A percentile compares a stretch with the other conserved stretches of the same genome.
These are phyloP conservation scores for Exophiala viscosa DNA, from an alignment of 2,329 filamentous ascomycete species.

Conservation along the genomic window DNA sequence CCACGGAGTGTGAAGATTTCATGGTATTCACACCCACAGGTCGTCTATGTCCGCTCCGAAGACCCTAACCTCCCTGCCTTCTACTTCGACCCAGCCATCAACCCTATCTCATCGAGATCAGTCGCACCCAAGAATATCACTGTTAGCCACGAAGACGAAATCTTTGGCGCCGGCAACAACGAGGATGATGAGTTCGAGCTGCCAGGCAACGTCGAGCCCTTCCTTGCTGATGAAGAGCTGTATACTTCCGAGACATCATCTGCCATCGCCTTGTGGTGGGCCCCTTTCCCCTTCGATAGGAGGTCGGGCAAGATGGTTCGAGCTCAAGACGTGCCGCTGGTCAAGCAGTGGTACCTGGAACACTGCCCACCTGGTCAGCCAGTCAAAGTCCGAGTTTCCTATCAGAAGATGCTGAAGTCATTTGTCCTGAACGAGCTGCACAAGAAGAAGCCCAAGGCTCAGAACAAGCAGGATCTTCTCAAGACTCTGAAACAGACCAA, in stretches of 20 bases:
- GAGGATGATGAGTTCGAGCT: slow-evolving; percentile 84
- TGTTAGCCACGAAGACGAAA: slow-evolving; percentile 84
- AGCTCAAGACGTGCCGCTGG: slow-evolving; percentile 90
- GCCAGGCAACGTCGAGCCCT: slow-evolving; percentile 75
- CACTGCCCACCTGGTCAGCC: slow-evolving; percentile 88
- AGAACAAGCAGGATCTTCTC: slow-evolving; percentile 90
- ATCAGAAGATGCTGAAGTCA: slow-evolving; percentile 95
- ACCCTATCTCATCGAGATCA: slow-evolving; percentile 91
- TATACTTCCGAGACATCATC: slow-evolving; percentile 85
- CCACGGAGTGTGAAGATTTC: slow-evolving; percentile 89
- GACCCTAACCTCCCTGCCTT: slow-evolving; percentile 89
- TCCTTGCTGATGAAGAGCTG: slow-evolving; percentile 82
- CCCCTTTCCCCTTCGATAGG: slow-evolving; percentile 90
- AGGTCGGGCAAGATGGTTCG: slow-evolving; percentile 94
- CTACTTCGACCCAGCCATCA: slow-evolving; percentile 96
- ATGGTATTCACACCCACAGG: slow-evolving; percentile 91
- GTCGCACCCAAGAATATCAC: slow-evolving; percentile 94
- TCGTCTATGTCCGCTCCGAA: slow-evolving; percentile 84
- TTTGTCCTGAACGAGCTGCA: slow-evolving; percentile 96
- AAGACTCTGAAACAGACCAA: slow-evolving; percentile 91
- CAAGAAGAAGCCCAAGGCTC: slow-evolving; percentile 89
- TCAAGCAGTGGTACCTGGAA: slow-evolving; percentile 98
- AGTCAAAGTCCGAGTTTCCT: slow-evolving; percentile 95
- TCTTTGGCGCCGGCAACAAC: slow-evolving; percentile 78
- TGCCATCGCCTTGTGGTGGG: slow-evolving; percentile 96